Evolutionary conservation across 805 yeast species (phyloP).

Genomic region (Metschnikowia amazonensis): DNA sequence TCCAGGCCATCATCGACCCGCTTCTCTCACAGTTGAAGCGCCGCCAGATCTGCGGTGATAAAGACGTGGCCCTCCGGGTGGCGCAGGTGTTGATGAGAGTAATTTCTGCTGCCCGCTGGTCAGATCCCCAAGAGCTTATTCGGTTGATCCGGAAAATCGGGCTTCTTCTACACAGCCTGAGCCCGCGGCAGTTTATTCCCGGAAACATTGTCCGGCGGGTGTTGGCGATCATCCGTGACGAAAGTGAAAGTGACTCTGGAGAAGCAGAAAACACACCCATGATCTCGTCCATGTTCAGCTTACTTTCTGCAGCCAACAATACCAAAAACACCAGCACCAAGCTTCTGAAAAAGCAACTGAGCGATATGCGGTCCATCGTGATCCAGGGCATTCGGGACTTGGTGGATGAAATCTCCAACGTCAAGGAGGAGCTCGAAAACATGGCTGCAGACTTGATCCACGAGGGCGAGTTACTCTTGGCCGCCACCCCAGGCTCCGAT

Average conservation of each 20-base stretch:
- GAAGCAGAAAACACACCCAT: conserved; percentile 38
- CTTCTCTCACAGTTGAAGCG: conserved; percentile 61
- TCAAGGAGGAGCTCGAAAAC: conserved; percentile 85
- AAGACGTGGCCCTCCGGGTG: conserved; percentile 78
- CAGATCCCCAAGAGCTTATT: conserved; percentile 67
- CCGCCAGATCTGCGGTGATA: conserved; percentile 78
- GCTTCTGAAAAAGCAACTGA: conserved; percentile 41
- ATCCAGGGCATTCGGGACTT: conserved; percentile 91
- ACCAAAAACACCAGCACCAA: conserved; percentile 21
- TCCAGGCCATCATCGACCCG: conserved; percentile 35
- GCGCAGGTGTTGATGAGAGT: conserved; percentile 85
- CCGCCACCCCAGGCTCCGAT: conserved; percentile 92
- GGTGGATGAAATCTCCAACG: conserved; percentile 84
- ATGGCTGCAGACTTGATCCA: conserved; percentile 93
- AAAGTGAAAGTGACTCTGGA: conserved; percentile 60
- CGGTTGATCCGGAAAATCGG: conserved; percentile 73
- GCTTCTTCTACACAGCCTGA: conserved; percentile 63
- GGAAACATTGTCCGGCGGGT: conserved; percentile 92
- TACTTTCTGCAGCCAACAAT: conserved; percentile 52
- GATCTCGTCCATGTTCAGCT: conserved; percentile 81
- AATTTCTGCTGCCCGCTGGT: conserved; percentile 87
- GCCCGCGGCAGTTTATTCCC: conserved; percentile 82
- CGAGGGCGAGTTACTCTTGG: conserved; percentile 77
- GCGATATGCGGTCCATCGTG: conserved; percentile 76
- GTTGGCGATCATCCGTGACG: conserved; percentile 82